Base-by-base conservation (phyloP, 1,284 basidiomycete genomes). In the Amylostereum chailletii region DNA sequence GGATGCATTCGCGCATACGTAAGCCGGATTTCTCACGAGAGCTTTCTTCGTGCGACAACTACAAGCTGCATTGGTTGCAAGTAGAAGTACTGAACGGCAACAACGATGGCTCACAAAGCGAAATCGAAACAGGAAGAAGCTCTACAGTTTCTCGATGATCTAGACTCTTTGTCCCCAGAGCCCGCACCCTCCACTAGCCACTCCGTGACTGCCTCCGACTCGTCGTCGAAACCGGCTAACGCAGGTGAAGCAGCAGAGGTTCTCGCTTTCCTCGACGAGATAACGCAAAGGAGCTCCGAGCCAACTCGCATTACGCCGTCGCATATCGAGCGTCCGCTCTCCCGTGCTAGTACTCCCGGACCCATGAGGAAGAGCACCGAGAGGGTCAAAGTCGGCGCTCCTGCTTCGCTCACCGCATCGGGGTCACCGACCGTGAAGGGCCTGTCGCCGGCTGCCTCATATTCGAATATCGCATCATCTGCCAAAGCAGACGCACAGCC, bases 241-340 rank as follows among this genome's bases (percentile, higher is more conserved):
- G 44, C 72, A 55, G 79, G 79, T 40, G 83, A 90, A 62, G 85
- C 87, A 26, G 66, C 72, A 0, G 87, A 90, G 54, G 90, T 90
- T 11, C 79, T 94, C 41, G 93, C 92, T 29, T 95, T 94, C 71
- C 80, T 96, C 48, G 91, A 96, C 66, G 91, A 95, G 66, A 91
- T 95, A 58, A 93, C 90, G 0, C 89, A 90, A 75, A 93, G 92
- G 68, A 86, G 81, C 63, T 74, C 83, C 3, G 87, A 88, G 57
- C 84, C 86, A 3, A 79, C 81, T 6, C 80, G 83, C 39, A 60
- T 75, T 1, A 68, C 80, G 31, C 67, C 76, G 32, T 65, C 75
- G 26, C 73, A 76, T 52, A 66, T 78, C 47, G 81, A 83, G 38
- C 70, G 80, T 6, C 80, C 81, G 2, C 60, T 70, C 44, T 86